A percentile compares a stretch with the other conserved stretches of the same genome.
Evolutionary conservation across 495 filamentous ascomycete genomes (phyloP).

Genomic region (Margaritispora aquatica): DNA sequence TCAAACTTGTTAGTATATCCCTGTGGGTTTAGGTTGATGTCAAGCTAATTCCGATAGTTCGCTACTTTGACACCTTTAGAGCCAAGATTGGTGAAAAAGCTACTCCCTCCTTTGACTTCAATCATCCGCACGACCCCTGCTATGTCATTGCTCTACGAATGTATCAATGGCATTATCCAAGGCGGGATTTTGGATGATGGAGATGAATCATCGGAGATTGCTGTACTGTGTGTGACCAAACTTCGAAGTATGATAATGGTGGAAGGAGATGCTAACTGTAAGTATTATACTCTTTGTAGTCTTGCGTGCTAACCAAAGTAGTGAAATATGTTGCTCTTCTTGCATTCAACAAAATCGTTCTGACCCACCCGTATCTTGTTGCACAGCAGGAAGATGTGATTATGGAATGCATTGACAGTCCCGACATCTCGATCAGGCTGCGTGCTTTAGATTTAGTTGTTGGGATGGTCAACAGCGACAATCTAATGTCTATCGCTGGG

Average conservation of each 20-base stretch:
- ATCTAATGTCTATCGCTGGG: conserved; percentile 73
- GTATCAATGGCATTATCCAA: conserved; percentile 96
- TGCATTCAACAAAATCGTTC: conserved; percentile 90
- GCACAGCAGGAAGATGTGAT: conserved; percentile 92
- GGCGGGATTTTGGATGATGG: conserved; percentile 83
- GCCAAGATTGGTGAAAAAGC: conserved; percentile 81
- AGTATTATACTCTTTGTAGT: conserved; percentile 28
- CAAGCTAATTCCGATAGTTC: conserved; percentile 53
- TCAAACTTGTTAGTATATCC: conserved; percentile 69
- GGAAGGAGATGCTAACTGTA: conserved; percentile 87
- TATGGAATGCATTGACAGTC: conserved; percentile 88
- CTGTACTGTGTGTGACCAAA: conserved; percentile 87
- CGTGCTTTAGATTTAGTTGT: conserved; percentile 87
- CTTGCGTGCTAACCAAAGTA: conserved; percentile 25
- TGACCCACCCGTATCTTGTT: conserved; percentile 79
- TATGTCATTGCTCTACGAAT: conserved; percentile 96
- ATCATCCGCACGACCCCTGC: conserved; percentile 91
- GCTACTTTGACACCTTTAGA: conserved; percentile 90
- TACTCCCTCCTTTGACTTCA: conserved; percentile 89
- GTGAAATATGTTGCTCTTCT: conserved; percentile 97
- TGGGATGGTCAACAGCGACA: conserved; percentile 84
- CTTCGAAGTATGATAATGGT: conserved; percentile 88
- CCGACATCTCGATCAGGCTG: conserved; percentile 92
- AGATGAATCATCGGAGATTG: conserved; percentile 68
- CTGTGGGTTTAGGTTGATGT: background rate